phyloP scores from a whole-genome alignment of 805 yeast genomes.

The Candida xyloterini region DNA sequence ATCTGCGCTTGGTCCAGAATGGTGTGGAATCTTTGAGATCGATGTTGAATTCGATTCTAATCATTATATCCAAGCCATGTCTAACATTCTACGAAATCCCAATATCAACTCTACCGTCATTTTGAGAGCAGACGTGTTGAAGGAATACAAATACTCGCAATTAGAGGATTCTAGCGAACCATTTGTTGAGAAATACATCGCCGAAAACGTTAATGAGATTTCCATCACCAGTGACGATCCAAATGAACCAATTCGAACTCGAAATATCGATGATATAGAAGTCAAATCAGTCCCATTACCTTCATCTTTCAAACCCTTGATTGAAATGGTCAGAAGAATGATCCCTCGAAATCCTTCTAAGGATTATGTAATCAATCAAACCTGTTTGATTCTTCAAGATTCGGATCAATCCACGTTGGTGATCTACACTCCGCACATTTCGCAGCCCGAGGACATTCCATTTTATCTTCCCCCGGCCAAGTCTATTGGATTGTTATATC shows the following conservation, averaged over 20 bases:
- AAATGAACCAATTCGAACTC: slow-evolving; percentile 23
- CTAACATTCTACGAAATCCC: slow-evolving; percentile 75
- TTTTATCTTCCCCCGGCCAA: slow-evolving; percentile 85
- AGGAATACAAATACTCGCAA: slow-evolving; percentile 44
- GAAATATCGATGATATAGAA: slow-evolving; percentile 40
- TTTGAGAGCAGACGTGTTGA: slow-evolving; percentile 78
- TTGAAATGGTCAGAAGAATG: slow-evolving; percentile 71
- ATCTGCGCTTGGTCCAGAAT: slow-evolving; percentile 53
- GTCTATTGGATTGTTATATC: slow-evolving; percentile 69
- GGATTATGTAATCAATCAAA: slow-evolving; percentile 80
- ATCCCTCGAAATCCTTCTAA: slow-evolving; percentile 90
- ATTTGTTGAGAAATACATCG: slow-evolving; percentile 24
- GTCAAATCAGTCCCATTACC: slow-evolving; percentile 36
- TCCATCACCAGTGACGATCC: slow-evolving; percentile 20
- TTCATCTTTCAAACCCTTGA: slow-evolving; percentile 33
- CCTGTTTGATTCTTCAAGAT: slow-evolving; percentile 56
- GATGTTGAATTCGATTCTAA: slow-evolving; percentile 45
- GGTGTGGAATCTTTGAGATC: slow-evolving; percentile 59
- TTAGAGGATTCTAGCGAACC: slow-evolving; percentile 30
- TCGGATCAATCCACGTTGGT: slow-evolving; percentile 48
- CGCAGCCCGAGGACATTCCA: slow-evolving; percentile 60
- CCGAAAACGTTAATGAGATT: slow-evolving; percentile 34
- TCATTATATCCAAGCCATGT: slow-evolving; percentile 75
- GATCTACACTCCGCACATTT: slow-evolving; percentile 76
- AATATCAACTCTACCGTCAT: slow-evolving; percentile 90